A percentile compares a stretch with the other conserved stretches of the same genome.
These are phyloP conservation scores for Fusarium sp. DNA, from an alignment of 2,329 filamentous ascomycete genomes.

Conservation along the genomic window DNA sequence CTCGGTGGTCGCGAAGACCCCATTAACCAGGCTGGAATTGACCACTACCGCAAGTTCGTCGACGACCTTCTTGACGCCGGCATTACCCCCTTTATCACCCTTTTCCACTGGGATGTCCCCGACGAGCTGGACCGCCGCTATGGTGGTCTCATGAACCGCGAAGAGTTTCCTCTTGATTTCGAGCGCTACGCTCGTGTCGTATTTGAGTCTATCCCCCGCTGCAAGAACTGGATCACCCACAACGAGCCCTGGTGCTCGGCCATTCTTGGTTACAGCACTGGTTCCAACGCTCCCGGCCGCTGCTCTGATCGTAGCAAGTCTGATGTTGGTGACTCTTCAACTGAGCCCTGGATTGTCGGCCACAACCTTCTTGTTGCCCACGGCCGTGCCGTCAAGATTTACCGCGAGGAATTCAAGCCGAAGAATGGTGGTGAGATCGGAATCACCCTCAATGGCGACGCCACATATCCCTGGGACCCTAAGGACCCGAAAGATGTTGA, in stretches of 20 bases:
- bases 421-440: constrained; percentile 82
- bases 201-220: constrained; percentile 80
- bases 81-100: constrained; percentile 84
- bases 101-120: constrained; percentile 91
- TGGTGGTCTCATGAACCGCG: constrained; percentile 82
- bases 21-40: constrained; percentile 81
- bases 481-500: constrained; percentile 80
- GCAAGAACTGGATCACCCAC: constrained; percentile 91
- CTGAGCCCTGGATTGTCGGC: constrained; percentile 85
- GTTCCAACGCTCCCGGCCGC: constrained; percentile 84
- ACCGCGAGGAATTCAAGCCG: constrained; percentile 84
- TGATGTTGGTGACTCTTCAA: constrained; percentile 77
- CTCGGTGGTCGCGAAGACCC: constrained; percentile 86
- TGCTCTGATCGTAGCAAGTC: constrained; percentile 81
- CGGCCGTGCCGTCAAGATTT: constrained; percentile 83
- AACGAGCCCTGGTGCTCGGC: constrained; percentile 91
- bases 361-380: constrained; percentile 86
- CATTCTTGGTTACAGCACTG: constrained; percentile 83
- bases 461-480: constrained; percentile 85
- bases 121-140: constrained; percentile 84
- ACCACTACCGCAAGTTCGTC: constrained; percentile 83
- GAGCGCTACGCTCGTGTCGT: constrained; percentile 82
- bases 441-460: constrained; percentile 90
- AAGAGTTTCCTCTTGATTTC: constrained; percentile 86
- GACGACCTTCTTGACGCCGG: constrained; percentile 82